Base-by-base conservation (phyloP, 2,329 filamentous ascomycete species). In the Trichoderma aggressivum region DNA sequence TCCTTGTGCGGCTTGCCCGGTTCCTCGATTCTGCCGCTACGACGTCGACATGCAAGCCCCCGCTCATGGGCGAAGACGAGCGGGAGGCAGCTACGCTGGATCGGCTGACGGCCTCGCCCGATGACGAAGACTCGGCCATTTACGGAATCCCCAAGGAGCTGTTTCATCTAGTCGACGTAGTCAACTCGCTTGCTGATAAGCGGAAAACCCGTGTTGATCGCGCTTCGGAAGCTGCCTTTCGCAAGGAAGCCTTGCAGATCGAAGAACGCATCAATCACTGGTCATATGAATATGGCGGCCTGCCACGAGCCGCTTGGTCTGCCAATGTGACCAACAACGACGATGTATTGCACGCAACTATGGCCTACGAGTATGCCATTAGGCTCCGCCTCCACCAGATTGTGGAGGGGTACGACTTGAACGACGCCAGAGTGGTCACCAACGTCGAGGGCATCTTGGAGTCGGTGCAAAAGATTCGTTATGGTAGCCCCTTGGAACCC, bases 351-450 rank as follows among this genome's bases (percentile, higher is more conserved):
- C 73, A 78, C 60, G 81, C 81, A 21, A 81, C 81, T 3, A 76
- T 75, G 18, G 81, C 82, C 7, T 83, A 82, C 71, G 81, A 84
- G 70, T 79, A 79, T 73, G 82, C 82, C 10, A 77, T 83, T n/a
- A 78, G 81, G 10, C 75, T 84, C 21, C 78, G 82, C 10, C 77
- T 84, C 21, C 81, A 84, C 73, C 81, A 84, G 71, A 80, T 84
- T 34, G 79, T 82, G 12, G 80, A 84, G 59, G 82, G 82, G 1
- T 84, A 84, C 72, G 78, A 80, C 28, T 72, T 81, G 11, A 70
- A 75, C 11, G 78, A 83, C 56, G 74, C 77, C 3, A 78, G 77
- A 34, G 81, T 82, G 3, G 75, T 77, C 18, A 73, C 74, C 32
- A 78, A 78, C 32, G 78, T 84, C 18, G 71, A 75, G 1, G 75